phyloP scores from a whole-genome alignment of 176 grass and related monocot genomes.

The Carex kokanica region DNA sequence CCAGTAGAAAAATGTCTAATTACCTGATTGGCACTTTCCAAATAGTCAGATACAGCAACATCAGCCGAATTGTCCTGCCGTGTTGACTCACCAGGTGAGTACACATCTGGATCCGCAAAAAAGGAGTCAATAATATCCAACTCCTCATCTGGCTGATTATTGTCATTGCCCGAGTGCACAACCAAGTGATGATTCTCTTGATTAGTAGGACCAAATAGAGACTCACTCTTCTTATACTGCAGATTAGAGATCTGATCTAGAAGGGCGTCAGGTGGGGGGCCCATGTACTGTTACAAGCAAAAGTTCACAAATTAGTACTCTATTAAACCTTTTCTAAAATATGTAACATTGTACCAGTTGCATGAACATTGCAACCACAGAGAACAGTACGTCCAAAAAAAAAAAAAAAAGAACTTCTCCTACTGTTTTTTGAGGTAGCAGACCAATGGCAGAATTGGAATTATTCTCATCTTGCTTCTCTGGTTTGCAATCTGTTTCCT shows the following conservation, averaged over 20 bases:
- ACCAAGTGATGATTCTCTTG: background rate
- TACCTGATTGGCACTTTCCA: slow-evolving; percentile 16
- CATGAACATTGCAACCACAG: background rate
- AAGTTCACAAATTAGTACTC: background rate
- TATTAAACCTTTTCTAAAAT: background rate
- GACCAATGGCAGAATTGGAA: slow-evolving; percentile 1
- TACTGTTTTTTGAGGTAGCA: slow-evolving; percentile 32
- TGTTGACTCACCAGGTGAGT: slow-evolving; percentile 8
- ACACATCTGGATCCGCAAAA: background rate
- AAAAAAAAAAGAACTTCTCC: background rate
- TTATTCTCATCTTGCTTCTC: slow-evolving; percentile 4
- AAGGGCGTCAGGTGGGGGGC: background rate
- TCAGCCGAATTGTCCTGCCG: background rate
- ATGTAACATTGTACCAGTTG: background rate
- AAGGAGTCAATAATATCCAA: background rate
- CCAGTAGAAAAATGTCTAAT: background rate
- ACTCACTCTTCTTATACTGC: background rate
- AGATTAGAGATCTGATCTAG: slow-evolving; percentile 11
- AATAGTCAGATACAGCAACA: background rate
- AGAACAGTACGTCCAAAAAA: slow-evolving; percentile 4
- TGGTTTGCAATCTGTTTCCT: slow-evolving; percentile 33
- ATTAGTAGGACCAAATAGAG: background rate
- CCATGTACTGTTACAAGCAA: background rate
- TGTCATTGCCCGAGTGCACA: background rate
- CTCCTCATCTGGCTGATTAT: background rate